Conservation (phyloP, 208 protist genomes). For the Acanthamoeba healyi region DNA sequence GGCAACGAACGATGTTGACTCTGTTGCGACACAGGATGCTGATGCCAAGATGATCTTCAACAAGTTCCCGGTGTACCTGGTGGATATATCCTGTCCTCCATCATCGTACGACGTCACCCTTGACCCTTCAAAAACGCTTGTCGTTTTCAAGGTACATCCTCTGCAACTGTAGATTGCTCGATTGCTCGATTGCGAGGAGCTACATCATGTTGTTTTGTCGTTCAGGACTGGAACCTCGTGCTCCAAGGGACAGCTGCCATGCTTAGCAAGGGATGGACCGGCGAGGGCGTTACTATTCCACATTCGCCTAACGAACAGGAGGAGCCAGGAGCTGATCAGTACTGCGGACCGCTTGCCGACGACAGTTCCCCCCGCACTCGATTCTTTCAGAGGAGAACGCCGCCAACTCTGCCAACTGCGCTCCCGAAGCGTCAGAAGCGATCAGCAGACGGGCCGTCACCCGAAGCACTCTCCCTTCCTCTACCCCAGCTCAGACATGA, state of each 20-base stretch:
- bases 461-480: neutral
- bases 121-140: neutral
- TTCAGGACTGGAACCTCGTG: neutral
- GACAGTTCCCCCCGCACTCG: neutral
- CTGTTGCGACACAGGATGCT: neutral
- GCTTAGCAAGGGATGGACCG: neutral
- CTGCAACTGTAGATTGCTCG: no score
- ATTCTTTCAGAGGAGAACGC: neutral
- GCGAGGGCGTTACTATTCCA: neutral
- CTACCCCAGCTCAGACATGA: no score
- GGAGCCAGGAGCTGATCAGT: neutral
- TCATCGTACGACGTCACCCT: slow-evolving; percentile 5
- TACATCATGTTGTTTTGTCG: neutral
- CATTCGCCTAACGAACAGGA: neutral
- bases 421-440: neutral
- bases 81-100: slow-evolving; percentile 14
- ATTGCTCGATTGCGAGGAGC: neutral
- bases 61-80: slow-evolving; percentile 54
- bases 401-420: neutral
- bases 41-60: slow-evolving; percentile 43
- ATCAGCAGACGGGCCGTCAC: neutral
- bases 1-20: neutral
- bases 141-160: slow-evolving; percentile 39
- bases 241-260: neutral
- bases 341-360: neutral